phyloP scores from a whole-genome alignment of 1,139 yeast species.

The Candida labiduridarum region DNA sequence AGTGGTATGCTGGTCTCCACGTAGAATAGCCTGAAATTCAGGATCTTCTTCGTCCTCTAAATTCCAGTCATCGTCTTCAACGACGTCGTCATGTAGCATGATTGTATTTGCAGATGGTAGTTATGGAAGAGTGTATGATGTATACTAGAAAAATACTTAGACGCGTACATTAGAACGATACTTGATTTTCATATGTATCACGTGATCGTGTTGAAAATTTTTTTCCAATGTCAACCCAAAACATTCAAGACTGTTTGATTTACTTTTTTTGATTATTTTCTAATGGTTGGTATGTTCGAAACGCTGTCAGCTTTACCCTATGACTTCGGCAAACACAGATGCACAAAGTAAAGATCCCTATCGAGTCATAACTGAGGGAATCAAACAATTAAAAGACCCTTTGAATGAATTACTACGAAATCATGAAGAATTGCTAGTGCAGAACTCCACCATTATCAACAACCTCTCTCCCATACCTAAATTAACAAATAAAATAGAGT shows the following conservation, averaged over 20 bases:
- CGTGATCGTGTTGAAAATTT: background rate
- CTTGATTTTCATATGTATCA: background rate
- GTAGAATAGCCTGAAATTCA: conserved; percentile 16
- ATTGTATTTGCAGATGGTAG: background rate
- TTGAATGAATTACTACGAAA: conserved; percentile 24
- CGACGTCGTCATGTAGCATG: background rate
- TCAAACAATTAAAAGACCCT: conserved; percentile 26
- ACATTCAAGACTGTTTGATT: no score
- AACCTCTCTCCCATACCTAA: conserved; percentile 22
- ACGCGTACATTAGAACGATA: no score
- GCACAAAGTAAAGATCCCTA: conserved; percentile 23
- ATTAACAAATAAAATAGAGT: conserved; percentile 8
- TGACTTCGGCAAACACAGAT: background rate
- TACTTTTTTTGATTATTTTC: no score
- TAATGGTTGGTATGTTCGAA: no score
- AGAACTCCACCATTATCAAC: conserved; percentile 27
- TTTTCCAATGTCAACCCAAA: background rate
- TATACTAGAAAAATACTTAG: background rate
- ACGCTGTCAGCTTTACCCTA: background rate
- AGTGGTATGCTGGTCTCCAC: background rate
- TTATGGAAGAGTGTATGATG: background rate
- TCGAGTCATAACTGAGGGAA: conserved; percentile 21
- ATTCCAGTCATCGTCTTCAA: conserved; percentile 15
- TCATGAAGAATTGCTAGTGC: conserved; percentile 32
- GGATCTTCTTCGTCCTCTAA: conserved; percentile 19